These are phyloP conservation scores for Apiospora saccharicola DNA, from an alignment of 2,329 filamentous ascomycete species.

Conservation along the genomic window DNA sequence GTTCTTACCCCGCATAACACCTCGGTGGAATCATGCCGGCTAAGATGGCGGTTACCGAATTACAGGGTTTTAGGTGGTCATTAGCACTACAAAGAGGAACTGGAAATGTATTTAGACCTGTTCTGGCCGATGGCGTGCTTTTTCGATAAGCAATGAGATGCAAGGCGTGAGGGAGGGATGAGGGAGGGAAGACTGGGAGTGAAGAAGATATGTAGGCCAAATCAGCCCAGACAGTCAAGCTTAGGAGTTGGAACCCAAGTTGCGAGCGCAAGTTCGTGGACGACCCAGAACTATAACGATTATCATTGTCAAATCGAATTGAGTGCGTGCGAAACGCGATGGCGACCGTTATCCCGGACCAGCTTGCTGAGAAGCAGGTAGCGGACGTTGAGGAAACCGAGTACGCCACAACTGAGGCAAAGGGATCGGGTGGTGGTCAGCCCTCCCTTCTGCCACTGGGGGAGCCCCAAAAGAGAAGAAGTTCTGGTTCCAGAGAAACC, in stretches of 20 bases:
- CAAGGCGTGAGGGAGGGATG: background rate
- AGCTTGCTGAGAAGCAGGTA: constrained; percentile 30
- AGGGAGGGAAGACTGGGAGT: background rate
- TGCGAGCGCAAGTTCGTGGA: background rate
- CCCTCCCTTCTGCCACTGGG: constrained; percentile 37
- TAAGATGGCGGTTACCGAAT: constrained; percentile 4
- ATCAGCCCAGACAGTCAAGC: background rate
- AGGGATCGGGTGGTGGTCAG: constrained; percentile 20
- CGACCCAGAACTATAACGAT: too few relatives aligned
- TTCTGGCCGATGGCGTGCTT: constrained; percentile 13
- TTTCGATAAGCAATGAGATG: background rate
- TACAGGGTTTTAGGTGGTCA: background rate
- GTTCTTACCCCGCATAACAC: constrained; percentile 33
- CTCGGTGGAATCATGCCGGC: constrained; percentile 15
- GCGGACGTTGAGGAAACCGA: constrained; percentile 31
- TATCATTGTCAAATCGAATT: background rate
- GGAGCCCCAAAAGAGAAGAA: constrained; percentile 37
- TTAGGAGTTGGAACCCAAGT: background rate
- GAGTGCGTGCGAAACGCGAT: constrained; percentile 26
- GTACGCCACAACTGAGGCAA: constrained; percentile 27
- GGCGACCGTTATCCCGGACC: constrained; percentile 36
- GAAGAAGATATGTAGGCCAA: background rate
- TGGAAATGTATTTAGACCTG: background rate
- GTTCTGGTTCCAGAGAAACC: constrained; percentile 44
- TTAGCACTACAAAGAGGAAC: background rate